Base-by-base conservation (phyloP, 2,329 filamentous ascomycete genomes). In the Diaporthe batatas region DNA sequence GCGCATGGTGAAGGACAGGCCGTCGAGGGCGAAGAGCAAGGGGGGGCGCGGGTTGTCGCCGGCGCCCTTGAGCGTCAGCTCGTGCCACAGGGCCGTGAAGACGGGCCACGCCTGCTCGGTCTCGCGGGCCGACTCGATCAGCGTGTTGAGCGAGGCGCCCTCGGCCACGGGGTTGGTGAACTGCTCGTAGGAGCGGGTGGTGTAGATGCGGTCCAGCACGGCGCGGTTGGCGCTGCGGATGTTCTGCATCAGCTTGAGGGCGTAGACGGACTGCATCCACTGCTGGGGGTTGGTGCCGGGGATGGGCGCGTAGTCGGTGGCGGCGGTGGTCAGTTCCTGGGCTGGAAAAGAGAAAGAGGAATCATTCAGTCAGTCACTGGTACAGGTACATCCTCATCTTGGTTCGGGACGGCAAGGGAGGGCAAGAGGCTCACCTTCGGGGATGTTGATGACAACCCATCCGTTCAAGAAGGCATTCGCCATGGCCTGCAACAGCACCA, bases 401-500 rank as follows among this genome's bases (percentile, higher is more conserved):
- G 6, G 34, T 36, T n/a, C n/a, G n/a, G n/a, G n/a, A n/a, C n/a
- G 23, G 10, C 6, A 12, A 58, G 7, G 14, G 23, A 4, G 54
- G 23, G 49, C 23, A 47, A 21, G n/a, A 29, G 29, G 79, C 87
- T 78, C 86, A 97, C 95, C 93, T 84, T 99, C 95, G 49, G 96
- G 95, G 68, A 98, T 88, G 79, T 94, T 92, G 73, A 99, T 88
- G 59, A 98, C 95, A 57, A 98, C 87, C 94, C 95, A 98, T 36
- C 93, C 89, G 81, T 94, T 94, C 79, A 95, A 81, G 76, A 96
- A 91, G 1, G 91, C 96, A 82, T 95, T 92, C 23, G 93, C 86
- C 88, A 97, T 90, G 51, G 93, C 93, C 84, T 98, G 95, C 58
- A 98, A 86, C 78, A 97, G 82, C 78, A 97, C 84, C 77, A 96